Evolutionary conservation across 2,329 filamentous ascomycete species (phyloP).

Genomic region (Plenodomus tracheiphilus): DNA sequence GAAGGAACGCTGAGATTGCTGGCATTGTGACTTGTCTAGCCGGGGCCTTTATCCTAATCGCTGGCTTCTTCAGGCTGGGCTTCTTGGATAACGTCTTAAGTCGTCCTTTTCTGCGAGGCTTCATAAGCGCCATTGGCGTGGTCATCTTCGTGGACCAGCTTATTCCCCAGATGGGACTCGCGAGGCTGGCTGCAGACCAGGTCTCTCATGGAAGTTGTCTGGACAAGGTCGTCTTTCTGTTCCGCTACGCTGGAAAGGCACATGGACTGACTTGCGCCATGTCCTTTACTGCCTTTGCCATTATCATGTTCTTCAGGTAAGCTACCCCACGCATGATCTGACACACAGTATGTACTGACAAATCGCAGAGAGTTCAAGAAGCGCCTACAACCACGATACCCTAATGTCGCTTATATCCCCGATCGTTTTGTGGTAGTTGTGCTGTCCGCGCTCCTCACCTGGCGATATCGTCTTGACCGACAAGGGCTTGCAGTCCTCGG

Average conservation of each 20-base stretch:
- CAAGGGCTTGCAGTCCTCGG: slow-evolving; percentile 84
- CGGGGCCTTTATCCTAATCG: slow-evolving; percentile 84
- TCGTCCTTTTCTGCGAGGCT: slow-evolving; percentile 87
- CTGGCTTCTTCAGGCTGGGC: slow-evolving; percentile 81
- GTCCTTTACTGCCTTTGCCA: slow-evolving; percentile 75
- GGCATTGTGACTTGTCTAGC: slow-evolving; percentile 88
- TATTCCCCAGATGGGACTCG: slow-evolving; percentile 84
- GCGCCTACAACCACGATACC: slow-evolving; percentile 75
- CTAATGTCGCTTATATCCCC: slow-evolving; percentile 82
- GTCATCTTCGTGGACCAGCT: slow-evolving; percentile 96
- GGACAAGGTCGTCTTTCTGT: slow-evolving; percentile 81
- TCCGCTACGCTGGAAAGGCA: slow-evolving; percentile 65
- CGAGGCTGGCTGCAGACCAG: slow-evolving; percentile 65
- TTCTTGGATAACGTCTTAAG: slow-evolving; percentile 95
- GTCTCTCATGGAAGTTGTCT: slow-evolving; percentile 83
- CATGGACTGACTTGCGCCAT: slow-evolving; percentile 78
- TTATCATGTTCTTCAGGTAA: slow-evolving; percentile 89
- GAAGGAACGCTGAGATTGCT: slow-evolving; percentile 78
- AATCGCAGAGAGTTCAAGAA: slow-evolving; percentile 73
- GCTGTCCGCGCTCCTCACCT: slow-evolving; percentile 78
- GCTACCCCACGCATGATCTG: too few species aligned
- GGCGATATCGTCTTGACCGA: slow-evolving; percentile 74
- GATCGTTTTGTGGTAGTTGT: slow-evolving; percentile 91
- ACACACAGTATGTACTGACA: slow-evolving; percentile 21
- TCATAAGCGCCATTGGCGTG: slow-evolving; percentile 95